Conservation (phyloP, 768 basidiomycete species). For the Mycena filopes region DNA sequence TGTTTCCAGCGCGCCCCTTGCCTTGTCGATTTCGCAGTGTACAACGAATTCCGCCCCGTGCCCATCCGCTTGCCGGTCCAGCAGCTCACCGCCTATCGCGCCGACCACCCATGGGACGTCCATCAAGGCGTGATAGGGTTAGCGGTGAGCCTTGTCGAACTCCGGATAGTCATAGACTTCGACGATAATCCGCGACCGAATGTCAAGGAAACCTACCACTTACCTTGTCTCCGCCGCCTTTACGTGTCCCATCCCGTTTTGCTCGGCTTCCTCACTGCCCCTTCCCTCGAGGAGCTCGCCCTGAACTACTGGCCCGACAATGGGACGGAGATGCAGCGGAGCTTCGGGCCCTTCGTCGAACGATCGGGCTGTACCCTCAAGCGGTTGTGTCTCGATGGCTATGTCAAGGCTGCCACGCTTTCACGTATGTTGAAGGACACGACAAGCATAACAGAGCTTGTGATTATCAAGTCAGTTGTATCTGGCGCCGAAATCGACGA, state of each 20-base stretch:
- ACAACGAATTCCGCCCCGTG: neutral
- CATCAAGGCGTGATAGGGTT: neutral
- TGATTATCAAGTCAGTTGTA: too few species aligned
- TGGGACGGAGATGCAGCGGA: too few species aligned
- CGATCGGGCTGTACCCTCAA: neutral
- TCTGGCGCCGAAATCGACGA: too few species aligned
- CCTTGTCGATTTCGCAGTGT: neutral
- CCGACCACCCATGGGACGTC: neutral
- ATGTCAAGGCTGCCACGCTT: too few species aligned
- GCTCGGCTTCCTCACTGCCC: neutral
- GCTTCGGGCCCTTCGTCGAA: neutral
- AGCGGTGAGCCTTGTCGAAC: constrained; percentile 10
- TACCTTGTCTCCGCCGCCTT: constrained; percentile 6
- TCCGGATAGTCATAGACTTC: neutral
- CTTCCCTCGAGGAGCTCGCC: neutral
- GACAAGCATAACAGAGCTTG: too few species aligned
- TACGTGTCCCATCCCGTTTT: neutral
- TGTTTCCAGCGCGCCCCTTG: neutral
- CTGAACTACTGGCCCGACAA: too few species aligned
- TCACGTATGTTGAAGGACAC: too few species aligned
- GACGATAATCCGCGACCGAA: neutral
- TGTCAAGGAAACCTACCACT: too few species aligned
- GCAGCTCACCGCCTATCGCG: constrained; percentile 10
- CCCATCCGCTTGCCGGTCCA: neutral
- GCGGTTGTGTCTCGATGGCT: neutral